Percentiles rank a stretch among this genome's conserved stretches.
These are phyloP conservation scores for Thalassiosira pacifica DNA, from an alignment of 352 stramenopile genomes.

Conservation along the genomic window DNA sequence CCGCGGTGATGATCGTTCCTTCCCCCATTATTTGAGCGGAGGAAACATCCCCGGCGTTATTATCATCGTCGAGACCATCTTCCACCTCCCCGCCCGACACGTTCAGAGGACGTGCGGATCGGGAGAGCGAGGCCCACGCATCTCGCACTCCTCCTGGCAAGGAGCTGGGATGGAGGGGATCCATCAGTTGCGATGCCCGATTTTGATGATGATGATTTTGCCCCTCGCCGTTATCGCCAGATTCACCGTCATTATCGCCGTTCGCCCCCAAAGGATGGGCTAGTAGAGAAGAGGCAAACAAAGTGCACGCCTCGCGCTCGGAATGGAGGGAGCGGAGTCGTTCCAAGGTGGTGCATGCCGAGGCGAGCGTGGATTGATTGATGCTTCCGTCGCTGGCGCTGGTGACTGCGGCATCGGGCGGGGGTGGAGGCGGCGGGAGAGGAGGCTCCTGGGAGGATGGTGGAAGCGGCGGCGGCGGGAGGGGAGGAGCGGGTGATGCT, in stretches of 20 bases:
- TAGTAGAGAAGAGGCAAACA: slow-evolving; percentile 74
- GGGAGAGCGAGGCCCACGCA: slow-evolving; percentile 66
- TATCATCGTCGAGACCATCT: slow-evolving; percentile 24
- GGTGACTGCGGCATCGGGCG: background rate
- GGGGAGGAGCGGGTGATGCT: slow-evolving; percentile 1
- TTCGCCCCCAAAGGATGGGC: slow-evolving; percentile 49
- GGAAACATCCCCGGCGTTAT: background rate
- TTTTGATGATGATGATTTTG: no score
- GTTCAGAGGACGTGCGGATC: slow-evolving; percentile 34
- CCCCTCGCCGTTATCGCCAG: background rate
- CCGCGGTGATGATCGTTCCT: slow-evolving; percentile 28
- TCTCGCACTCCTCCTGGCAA: slow-evolving; percentile 74
- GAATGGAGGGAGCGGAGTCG: slow-evolving; percentile 68
- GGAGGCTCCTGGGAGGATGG: background rate
- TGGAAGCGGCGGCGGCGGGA: background rate
- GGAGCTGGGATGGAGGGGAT: slow-evolving; percentile 51
- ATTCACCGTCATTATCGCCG: background rate
- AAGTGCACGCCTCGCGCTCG: slow-evolving; percentile 72
- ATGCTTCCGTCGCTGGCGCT: background rate
- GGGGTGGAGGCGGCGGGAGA: no score
- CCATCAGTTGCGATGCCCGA: slow-evolving; percentile 10
- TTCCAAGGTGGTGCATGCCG: slow-evolving; percentile 62
- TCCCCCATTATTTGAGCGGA: background rate
- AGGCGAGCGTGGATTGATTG: slow-evolving; percentile 18
- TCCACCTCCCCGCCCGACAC: slow-evolving; percentile 31